A percentile compares a stretch with the other conserved stretches of the same genome.
Conservation (phyloP, 2,329 filamentous ascomycete species). For the Fragosphaeria purpurea region DNA sequence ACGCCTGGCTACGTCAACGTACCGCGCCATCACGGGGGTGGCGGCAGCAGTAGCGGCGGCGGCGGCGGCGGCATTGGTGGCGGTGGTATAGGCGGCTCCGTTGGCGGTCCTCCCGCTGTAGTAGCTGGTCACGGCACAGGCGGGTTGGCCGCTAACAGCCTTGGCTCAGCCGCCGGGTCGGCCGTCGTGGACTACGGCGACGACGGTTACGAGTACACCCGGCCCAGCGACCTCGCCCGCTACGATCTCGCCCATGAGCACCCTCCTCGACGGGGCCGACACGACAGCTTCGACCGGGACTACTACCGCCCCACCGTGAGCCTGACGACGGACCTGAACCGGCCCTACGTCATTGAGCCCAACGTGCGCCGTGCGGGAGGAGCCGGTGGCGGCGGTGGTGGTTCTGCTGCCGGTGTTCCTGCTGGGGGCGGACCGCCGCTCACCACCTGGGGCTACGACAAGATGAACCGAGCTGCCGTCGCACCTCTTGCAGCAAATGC, state of each 20-base stretch:
- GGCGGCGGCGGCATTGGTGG: not conserved
- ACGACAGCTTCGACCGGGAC: conserved; percentile 45
- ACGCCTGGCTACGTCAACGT: conserved; percentile 34
- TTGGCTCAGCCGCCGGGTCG: conserved; percentile 2
- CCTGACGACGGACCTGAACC: conserved; percentile 36
- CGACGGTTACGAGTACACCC: conserved; percentile 55
- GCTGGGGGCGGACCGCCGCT: conserved; percentile 48
- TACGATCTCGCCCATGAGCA: conserved; percentile 49
- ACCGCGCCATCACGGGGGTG: conserved; percentile 24
- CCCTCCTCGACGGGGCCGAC: conserved; percentile 30
- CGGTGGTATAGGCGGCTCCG: not conserved
- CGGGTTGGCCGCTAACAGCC: too few species aligned
- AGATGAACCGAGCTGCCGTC: conserved; percentile 41
- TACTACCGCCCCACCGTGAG: conserved; percentile 48
- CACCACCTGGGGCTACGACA: conserved; percentile 61
- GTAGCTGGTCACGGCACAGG: too few species aligned
- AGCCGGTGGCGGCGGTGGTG: not conserved
- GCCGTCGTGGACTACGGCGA: conserved; percentile 40
- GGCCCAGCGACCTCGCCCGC: conserved; percentile 48
- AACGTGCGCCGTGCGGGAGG: conserved; percentile 12
- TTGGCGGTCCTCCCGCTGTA: too few species aligned
- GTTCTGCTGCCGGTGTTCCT: conserved; percentile 2
- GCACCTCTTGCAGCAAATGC: too few species aligned
- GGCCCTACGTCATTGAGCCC: conserved; percentile 31
- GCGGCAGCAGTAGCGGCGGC: conserved; percentile 13